Evolutionary conservation across 78 protist genomes (phyloP), one percentile per base, ranked within the genome.

Genomic region (Corallochytrium limacisporum): DNA sequence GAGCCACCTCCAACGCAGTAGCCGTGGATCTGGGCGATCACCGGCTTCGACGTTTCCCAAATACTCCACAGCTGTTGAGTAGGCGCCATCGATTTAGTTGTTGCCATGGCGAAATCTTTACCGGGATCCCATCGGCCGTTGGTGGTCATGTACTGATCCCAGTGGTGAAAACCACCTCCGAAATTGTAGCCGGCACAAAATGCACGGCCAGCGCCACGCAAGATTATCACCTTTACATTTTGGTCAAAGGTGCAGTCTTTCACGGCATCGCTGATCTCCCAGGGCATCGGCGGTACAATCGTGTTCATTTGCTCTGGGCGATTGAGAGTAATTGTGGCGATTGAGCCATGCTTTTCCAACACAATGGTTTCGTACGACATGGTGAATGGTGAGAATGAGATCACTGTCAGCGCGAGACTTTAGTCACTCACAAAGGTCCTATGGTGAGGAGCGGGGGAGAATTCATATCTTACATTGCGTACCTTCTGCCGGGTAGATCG

Each of bases 221-320:
- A 22, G n/a, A 56, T n/a, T 5, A 56, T 56, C 62, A 56, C n/a
- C 38, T 33, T 18, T 35, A n/a, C n/a, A n/a, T n/a, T n/a, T n/a
- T n/a, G n/a, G n/a, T n/a, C n/a, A n/a, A n/a, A n/a, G n/a, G n/a
- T n/a, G n/a, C n/a, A n/a, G 6, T 26, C 5, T 37, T 18, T 35
- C n/a, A 56, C 62, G 42, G 62, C 62, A 7, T 56, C 12, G 4
- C 42, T 3, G 28, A 56, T 24, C 5, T 26, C 35, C 5, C 5
- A 33, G 12, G 62, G 62, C 38, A 56, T 9, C 6, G 62, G 20
- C 62, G 42, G n/a, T 7, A 26, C 28, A 35, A 56, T 56, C 29
- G 62, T 3, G 62, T 56, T 56, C 42, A 56, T 33, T 37, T 35
- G 62, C 35, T 56, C 42, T 9, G 62, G 62, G n/a, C 62, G 38